Conservation (phyloP, 73 alveolate genomes). For the Paramecium pentaurelia region DNA sequence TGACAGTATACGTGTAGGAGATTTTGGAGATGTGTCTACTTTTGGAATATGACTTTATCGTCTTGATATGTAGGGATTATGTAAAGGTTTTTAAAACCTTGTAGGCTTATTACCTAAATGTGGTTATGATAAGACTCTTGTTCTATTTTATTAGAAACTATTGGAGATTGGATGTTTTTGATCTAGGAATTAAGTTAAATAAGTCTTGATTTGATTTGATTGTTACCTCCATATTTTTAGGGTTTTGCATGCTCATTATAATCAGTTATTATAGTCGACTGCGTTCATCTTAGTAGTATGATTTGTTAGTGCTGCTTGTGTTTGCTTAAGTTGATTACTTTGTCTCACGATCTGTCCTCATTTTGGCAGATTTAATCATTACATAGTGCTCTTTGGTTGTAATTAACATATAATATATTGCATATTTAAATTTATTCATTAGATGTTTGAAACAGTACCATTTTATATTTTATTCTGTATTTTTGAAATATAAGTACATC, state of each 20-base stretch:
- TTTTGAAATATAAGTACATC: not conserved
- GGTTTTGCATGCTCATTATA: conserved; percentile 9
- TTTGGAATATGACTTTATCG: not conserved
- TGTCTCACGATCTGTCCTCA: conserved; percentile 4
- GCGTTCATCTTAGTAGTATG: conserved; percentile 3
- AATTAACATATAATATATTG: not conserved
- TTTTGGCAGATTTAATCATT: not conserved
- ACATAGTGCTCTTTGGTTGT: not conserved
- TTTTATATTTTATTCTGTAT: not conserved
- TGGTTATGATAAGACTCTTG: conserved; percentile 23
- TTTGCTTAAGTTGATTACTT: not conserved
- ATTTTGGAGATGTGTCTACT: not conserved
- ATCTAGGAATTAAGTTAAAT: not conserved
- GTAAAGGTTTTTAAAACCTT: not conserved
- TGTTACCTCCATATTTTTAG: conserved; percentile 32
- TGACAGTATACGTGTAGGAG: not conserved
- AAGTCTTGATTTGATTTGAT: not conserved
- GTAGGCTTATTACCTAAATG: not conserved
- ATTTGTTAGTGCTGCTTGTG: not conserved
- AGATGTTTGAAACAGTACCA: not conserved
- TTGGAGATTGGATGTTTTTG: not conserved
- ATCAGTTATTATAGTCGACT: not conserved
- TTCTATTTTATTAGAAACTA: not conserved
- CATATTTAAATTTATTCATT: not conserved
- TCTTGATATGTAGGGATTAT: not conserved